These are phyloP conservation scores for Warburgia ugandensis DNA, from an alignment of 164 flowering plant species.

Conservation along the genomic window DNA sequence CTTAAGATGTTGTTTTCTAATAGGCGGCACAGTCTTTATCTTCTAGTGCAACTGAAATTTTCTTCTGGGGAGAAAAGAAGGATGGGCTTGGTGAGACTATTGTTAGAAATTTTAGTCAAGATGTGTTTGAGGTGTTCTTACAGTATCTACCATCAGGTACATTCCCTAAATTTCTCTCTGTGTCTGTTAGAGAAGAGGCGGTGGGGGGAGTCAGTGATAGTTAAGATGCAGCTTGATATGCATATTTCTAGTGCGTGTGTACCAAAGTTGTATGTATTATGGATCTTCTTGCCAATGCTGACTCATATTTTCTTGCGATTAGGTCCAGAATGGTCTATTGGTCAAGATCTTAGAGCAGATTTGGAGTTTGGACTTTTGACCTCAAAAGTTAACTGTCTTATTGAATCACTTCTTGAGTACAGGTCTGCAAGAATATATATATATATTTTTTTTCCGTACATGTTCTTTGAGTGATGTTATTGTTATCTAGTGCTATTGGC, in stretches of 20 bases:
- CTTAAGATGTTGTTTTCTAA: constrained; percentile 5
- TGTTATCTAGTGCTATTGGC: background rate
- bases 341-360: constrained; percentile 24
- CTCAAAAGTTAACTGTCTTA: constrained; percentile 50
- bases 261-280: background rate
- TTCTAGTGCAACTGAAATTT: constrained; percentile 20
- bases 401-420: constrained; percentile 61
- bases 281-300: background rate
- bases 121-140: constrained; percentile 30
- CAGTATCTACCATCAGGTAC: constrained; percentile 43
- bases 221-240: background rate
- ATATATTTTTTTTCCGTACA: background rate
- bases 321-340: constrained; percentile 35
- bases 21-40: constrained; percentile 66
- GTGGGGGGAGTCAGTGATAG: background rate
- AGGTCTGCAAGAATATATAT: constrained; percentile 34
- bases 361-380: constrained; percentile 45
- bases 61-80: constrained; percentile 32
- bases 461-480: too few relatives aligned
- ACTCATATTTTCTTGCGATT: constrained; percentile 3
- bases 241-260: background rate
- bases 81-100: constrained; percentile 30
- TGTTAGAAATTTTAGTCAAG: constrained; percentile 38
- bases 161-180: background rate
- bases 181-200: background rate